Base-by-base conservation (phyloP, 768 basidiomycete genomes). In the Boletus vermiculosoides region DNA sequence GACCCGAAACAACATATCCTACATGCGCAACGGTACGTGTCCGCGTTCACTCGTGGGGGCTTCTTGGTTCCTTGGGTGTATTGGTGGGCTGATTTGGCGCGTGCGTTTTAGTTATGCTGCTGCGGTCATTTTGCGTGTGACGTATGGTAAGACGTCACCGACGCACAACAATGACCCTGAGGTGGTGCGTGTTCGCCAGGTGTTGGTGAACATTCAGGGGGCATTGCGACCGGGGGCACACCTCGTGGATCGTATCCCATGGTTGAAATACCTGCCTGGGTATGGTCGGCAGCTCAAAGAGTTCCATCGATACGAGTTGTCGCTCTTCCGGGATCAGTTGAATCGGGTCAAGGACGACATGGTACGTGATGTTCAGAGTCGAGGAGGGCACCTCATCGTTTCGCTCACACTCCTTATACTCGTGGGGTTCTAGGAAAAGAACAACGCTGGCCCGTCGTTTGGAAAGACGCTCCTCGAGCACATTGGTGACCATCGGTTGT, bases 391-490 rank as follows among this genome's bases (percentile, higher is more conserved):
- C 28, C 4, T 15, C 10, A 4, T 34, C n/a, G 3, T 34, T 12
- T 12, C 8, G 0, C 6, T 34, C 10, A 16, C n/a, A 1, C 41
- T 23, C 11, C 20, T 22, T n/a, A 34, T 46, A 23, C 8, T 12
- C 2, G 11, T 36, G 13, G 15, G 20, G 10, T 20, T 34, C 3
- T 25, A 67, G 68, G 52, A 44, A 34, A 45, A 45, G 4, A 50
- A 57, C 18, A 50, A 20, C 2, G 56, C 62, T 13, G 49, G 44
- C 18, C 41, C 52, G 11, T 70, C 79, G 12, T 84, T 85, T 56
- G 81, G 74, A 0, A 79, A 76, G 65, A 80, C 79, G 55, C 76
- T 85, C 25, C 63, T 85, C 2, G 82, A 83, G 56, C 75, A 76
- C 6, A 76, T 80, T 57, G 57, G 65, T 2, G 78, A 80, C 46